Evolutionary conservation across 345 rosid species (phyloP).

Genomic region (Gynandropsis gynandra): DNA sequence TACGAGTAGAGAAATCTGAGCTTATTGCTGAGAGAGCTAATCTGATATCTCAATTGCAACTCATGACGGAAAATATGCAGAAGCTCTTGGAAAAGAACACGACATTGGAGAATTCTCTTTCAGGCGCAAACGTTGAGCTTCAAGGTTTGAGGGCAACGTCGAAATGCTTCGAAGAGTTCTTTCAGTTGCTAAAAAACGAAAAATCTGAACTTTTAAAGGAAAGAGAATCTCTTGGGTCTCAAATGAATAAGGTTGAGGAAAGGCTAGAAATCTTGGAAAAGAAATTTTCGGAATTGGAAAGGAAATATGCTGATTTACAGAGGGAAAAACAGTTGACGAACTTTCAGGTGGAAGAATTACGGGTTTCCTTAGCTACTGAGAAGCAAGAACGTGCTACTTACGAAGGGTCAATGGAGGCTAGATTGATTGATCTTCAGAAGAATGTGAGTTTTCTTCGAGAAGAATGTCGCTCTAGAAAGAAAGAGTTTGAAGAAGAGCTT

Average conservation of each 20-base stretch:
- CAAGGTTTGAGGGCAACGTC: constrained; percentile 60
- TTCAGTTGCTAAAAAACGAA: constrained; percentile 58
- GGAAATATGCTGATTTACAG: constrained; percentile 53
- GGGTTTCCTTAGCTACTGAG: constrained; percentile 50
- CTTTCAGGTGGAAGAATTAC: constrained; percentile 60
- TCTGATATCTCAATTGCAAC: constrained; percentile 72
- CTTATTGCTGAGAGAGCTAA: constrained; percentile 65
- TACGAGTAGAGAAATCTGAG: constrained; percentile 61
- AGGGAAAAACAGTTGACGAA: constrained; percentile 53
- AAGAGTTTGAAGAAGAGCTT: constrained; percentile 86
- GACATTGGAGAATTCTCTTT: constrained; percentile 44
- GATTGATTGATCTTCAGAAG: constrained; percentile 60
- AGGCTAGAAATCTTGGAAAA: constrained; percentile 60
- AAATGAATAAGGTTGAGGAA: constrained; percentile 49
- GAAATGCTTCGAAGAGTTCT: constrained; percentile 67
- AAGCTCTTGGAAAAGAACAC: constrained; percentile 56
- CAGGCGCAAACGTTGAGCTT: constrained; percentile 68
- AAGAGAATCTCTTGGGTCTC: constrained; percentile 47
- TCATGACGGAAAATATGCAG: constrained; percentile 68
- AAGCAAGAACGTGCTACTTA: constrained; percentile 56
- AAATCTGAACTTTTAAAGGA: constrained; percentile 50
- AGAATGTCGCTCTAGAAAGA: constrained; percentile 58
- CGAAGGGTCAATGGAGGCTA: constrained; percentile 55
- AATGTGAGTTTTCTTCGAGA: constrained; percentile 60
- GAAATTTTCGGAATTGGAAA: constrained; percentile 57